phyloP scores from a whole-genome alignment of 768 basidiomycete species.

The Hygrophoropsis aurantiaca region DNA sequence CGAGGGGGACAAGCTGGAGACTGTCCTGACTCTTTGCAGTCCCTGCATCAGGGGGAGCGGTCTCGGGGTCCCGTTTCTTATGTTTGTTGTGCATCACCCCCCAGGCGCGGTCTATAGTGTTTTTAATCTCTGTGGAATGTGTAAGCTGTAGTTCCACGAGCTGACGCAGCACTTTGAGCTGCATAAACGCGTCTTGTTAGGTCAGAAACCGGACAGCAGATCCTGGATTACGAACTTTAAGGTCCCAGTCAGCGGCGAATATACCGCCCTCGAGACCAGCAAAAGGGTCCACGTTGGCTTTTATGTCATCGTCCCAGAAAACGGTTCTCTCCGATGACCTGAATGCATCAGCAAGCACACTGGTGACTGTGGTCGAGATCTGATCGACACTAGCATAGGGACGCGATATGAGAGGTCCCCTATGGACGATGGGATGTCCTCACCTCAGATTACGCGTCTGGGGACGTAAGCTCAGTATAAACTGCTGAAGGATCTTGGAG shows the following conservation, averaged over 20 bases:
- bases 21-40: constrained; percentile 68
- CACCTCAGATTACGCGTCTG: constrained; percentile 90
- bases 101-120: constrained; percentile 80
- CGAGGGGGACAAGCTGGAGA: constrained; percentile 67
- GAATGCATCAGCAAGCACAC: constrained; percentile 69
- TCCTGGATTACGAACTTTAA: constrained; percentile 60
- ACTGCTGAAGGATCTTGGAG: constrained; percentile 69
- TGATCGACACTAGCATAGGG: constrained; percentile 64
- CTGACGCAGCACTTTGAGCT: constrained; percentile 84
- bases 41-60: constrained; percentile 52
- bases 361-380: constrained; percentile 73
- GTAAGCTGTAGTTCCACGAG: constrained; percentile 82
- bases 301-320: constrained; percentile 75
- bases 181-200: constrained; percentile 16
- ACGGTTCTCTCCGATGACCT: constrained; percentile 72
- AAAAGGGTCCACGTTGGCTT: constrained; percentile 75
- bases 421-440: constrained; percentile 34
- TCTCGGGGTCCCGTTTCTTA: constrained; percentile 70
- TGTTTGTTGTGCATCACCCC: constrained; percentile 82
- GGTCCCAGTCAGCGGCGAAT: constrained; percentile 77
- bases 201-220: constrained; percentile 17
- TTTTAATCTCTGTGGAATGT: constrained; percentile 68
- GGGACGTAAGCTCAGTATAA: constrained; percentile 80
- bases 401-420: constrained; percentile 31
- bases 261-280: constrained; percentile 65